Percentiles rank a stretch among this genome's conserved stretches.
phyloP scores from a whole-genome alignment of 257 asterid species.

The Plantago ovata region DNA sequence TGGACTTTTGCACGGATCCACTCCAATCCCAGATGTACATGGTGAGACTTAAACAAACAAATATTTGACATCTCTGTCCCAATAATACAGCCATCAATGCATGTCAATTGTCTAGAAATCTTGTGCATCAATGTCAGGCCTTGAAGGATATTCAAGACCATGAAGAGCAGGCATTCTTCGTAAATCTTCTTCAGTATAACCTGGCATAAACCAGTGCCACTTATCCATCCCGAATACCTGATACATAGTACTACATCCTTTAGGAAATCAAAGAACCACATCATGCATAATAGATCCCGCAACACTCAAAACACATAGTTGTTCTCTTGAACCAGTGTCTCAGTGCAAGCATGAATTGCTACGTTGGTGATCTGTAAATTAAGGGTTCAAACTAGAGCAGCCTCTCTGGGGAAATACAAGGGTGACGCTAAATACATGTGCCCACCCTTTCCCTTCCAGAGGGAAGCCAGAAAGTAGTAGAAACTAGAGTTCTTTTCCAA shows the following conservation, averaged over 20 bases:
- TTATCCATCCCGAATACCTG: constrained; percentile 60
- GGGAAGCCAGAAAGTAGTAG: too few species aligned
- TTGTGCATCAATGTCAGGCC: constrained; percentile 47
- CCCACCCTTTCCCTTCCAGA: too few species aligned
- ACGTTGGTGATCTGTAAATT: too few species aligned
- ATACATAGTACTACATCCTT: constrained; percentile 2
- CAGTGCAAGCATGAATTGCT: too few species aligned
- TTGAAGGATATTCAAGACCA: constrained; percentile 67
- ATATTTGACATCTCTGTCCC: not conserved
- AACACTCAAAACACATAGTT: not conserved
- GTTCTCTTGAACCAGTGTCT: too few species aligned
- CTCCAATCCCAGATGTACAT: not conserved
- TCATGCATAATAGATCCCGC: not conserved
- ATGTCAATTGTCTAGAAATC: constrained; percentile 27
- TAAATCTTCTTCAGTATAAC: constrained; percentile 51
- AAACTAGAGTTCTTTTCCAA: too few species aligned
- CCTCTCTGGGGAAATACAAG: too few species aligned
- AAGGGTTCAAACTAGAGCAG: too few species aligned
- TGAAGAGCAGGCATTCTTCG: constrained; percentile 62
- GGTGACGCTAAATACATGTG: too few species aligned
- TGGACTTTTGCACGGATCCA: not conserved
- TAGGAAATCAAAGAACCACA: not conserved
- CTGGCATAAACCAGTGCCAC: constrained; percentile 54
- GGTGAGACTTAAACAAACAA: not conserved
- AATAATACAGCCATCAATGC: not conserved